A percentile compares a stretch with the other conserved stretches of the same genome.
These are phyloP conservation scores for Hyaloscypha bicolor DNA, from an alignment of 495 filamentous ascomycete species.

Conservation along the genomic window DNA sequence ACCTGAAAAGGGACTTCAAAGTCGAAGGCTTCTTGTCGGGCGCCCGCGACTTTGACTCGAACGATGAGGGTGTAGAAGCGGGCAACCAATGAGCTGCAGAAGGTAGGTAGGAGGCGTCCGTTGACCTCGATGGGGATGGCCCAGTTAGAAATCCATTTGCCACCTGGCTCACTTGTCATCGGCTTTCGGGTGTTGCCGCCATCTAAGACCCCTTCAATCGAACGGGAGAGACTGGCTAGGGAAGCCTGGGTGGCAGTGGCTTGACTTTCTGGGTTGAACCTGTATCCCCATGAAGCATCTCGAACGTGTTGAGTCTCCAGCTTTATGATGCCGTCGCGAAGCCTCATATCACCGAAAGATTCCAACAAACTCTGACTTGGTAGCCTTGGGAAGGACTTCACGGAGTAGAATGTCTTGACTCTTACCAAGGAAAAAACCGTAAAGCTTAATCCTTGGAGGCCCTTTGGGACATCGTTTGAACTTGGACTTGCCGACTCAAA, in stretches of 20 bases:
- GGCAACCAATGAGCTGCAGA: conserved; percentile 14
- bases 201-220: background rate
- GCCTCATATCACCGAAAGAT: background rate
- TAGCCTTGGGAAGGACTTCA: conserved; percentile 11
- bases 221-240: background rate
- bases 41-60: conserved; percentile 8
- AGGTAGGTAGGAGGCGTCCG: conserved; percentile 12
- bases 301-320: background rate
- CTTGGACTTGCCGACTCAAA: background rate
- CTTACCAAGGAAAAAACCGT: conserved; percentile 1
- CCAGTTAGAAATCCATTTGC: conserved; percentile 7
- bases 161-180: background rate
- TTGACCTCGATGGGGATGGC: conserved; percentile 9
- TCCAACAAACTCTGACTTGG: conserved; percentile 10
- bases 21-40: conserved; percentile 2
- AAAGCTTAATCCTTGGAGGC: conserved; percentile 5
- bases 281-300: conserved; percentile 10
- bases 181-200: background rate
- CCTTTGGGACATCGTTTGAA: background rate
- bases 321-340: conserved; percentile 12
- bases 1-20: conserved; percentile 18
- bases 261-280: background rate
- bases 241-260: background rate
- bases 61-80: conserved; percentile 7
- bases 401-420: conserved; percentile 17